Evolutionary conservation across 495 filamentous ascomycete species (phyloP), one percentile per base, ranked within the genome.

Genomic region (Melanomma pulvis-pyrius): DNA sequence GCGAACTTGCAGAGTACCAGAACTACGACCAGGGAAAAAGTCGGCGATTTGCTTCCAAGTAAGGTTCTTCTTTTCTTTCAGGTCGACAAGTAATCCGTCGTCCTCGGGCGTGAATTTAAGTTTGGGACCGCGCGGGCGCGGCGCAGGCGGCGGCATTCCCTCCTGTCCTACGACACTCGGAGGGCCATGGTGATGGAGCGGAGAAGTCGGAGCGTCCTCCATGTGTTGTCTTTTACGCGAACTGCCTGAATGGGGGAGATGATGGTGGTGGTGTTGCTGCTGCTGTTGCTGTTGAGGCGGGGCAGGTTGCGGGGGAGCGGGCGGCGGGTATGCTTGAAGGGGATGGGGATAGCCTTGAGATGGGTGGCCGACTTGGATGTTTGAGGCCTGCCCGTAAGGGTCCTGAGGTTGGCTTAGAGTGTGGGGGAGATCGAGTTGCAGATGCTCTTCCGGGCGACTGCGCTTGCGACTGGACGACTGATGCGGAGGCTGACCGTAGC

Each of bases 31-130:
- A 8, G 92, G 92, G 70, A 97, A 96, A 78, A 93, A 96, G 71
- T 96, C 92, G 59, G 90, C 89, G 69, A 97, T 96, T 81, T 97
- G 92, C 74, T 94, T 96, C 92, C 92, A 97, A 9, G 92, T 92
- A 70, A 97, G 82, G 69, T 89, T 89, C 74, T 92, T 93, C 65
- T 92, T 91, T 77, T 97, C 92, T 76, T 97, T 97, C 56, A 97
- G 79, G 63, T 93, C 90, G 21, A 96, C 86, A 41, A 97, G 79
- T 53, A 93, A 79, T 53, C 86, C 84, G 76, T 97, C 92, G 73
- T 96, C 92, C 76, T 93, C 91, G 46, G 90, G 86, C 0, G 92
- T 96, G 71, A 96, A 96, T 71, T 93, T 96, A 62, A 93, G 78
- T 76, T 96, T 96, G 19, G 92, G 91, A 3, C 90, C 91, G 59